Percentiles rank a stretch among this genome's conserved stretches.
Conservation (phyloP, 441 rosid species). For the Populus tomentosa region DNA sequence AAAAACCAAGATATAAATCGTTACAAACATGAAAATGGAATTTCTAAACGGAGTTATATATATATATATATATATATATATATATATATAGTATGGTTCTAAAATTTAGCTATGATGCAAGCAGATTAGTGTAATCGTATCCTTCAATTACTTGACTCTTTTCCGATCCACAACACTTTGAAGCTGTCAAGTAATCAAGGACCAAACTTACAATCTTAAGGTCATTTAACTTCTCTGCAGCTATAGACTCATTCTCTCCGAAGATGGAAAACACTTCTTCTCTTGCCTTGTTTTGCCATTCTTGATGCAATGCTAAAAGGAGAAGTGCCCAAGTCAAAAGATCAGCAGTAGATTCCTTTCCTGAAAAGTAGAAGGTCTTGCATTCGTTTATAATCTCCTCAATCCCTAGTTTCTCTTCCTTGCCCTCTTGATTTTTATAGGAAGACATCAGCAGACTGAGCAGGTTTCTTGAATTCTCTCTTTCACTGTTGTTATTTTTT, state of each 20-base stretch:
- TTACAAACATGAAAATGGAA: background rate
- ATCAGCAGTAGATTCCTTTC: slow-evolving; percentile 70
- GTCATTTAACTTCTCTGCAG: slow-evolving; percentile 41
- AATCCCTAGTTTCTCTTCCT: slow-evolving; percentile 50
- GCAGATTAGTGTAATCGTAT: no score
- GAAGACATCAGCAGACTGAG: slow-evolving; percentile 52
- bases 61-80: no score
- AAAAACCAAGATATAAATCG: background rate
- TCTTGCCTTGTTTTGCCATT: slow-evolving; percentile 74
- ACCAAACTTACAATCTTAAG: slow-evolving; percentile 54
- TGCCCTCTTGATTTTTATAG: slow-evolving; percentile 40
- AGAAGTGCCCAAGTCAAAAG: slow-evolving; percentile 68
- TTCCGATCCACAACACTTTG: no score
- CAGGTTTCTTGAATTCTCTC: slow-evolving; percentile 42
- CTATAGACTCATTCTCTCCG: slow-evolving; percentile 27
- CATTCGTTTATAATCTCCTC: slow-evolving; percentile 83
- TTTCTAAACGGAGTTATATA: background rate
- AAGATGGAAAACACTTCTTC: slow-evolving; percentile 54
- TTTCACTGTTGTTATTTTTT: slow-evolving; percentile 20
- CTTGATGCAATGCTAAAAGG: slow-evolving; percentile 62
- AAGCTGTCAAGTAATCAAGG: no score
- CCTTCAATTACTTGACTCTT: no score
- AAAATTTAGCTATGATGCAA: no score
- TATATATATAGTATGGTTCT: no score
- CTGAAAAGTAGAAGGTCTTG: slow-evolving; percentile 82